Evolutionary conservation across 495 filamentous ascomycete genomes (phyloP).

Genomic region (Penicillium riverlandense): DNA sequence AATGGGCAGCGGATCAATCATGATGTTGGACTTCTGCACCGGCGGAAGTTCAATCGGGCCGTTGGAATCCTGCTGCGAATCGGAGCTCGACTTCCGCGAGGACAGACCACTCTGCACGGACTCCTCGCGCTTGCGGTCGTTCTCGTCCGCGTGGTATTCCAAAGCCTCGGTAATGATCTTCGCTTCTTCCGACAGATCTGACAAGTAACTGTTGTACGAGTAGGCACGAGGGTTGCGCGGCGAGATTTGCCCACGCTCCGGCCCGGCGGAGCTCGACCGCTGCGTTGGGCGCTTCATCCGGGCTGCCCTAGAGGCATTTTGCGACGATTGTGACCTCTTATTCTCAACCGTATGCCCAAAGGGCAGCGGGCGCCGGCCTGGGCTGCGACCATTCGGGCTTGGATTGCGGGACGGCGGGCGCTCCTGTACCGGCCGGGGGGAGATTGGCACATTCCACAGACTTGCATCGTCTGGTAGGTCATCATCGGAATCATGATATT

Average conservation of each 20-base stretch:
- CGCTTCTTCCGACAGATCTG: conserved; percentile 77
- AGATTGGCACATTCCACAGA: conserved; percentile 92
- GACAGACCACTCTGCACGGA: conserved; percentile 41
- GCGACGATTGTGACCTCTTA: conserved; percentile 1
- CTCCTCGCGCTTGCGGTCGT: conserved; percentile 44
- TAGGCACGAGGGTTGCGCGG: conserved; percentile 58
- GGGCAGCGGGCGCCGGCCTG: conserved; percentile 33
- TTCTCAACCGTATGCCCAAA: conserved; percentile 34
- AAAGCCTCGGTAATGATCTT: conserved; percentile 83
- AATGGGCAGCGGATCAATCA: conserved; percentile 93
- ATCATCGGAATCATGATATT: conserved; percentile 84
- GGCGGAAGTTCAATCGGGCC: conserved; percentile 67
- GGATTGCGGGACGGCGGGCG: conserved; percentile 44
- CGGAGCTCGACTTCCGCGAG: conserved; percentile 35
- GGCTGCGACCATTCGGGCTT: conserved; percentile 49
- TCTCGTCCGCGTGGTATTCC: conserved; percentile 72
- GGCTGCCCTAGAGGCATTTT: conserved; percentile 26
- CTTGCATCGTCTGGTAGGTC: conserved; percentile 89
- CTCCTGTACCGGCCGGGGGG: conserved; percentile 67
- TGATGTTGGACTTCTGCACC: conserved; percentile 76
- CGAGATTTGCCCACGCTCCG: conserved; percentile 38
- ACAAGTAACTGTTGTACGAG: conserved; percentile 78
- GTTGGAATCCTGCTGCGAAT: conserved; percentile 50
- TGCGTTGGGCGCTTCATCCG: conserved; percentile 20
- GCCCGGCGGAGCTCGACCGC: conserved; percentile 39